Evolutionary conservation across 306 rosid species (phyloP).

Genomic region (Astragalus membranaceus): DNA sequence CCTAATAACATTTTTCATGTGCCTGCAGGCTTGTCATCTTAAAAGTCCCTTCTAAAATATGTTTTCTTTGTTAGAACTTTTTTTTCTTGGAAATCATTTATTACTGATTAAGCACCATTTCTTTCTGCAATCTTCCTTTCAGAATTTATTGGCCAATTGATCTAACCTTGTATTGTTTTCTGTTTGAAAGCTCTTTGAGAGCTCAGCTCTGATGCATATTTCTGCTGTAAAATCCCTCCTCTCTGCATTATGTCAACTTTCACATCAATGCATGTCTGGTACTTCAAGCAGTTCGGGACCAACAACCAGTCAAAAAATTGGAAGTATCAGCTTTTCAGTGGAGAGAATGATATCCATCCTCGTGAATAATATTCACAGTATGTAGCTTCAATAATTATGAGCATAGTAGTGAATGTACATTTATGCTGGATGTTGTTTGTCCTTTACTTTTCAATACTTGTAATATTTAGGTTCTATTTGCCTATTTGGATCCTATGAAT

Average conservation of each 20-base stretch:
- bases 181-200: constrained; percentile 77
- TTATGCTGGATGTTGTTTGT: constrained; percentile 14
- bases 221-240: constrained; percentile 90
- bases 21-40: constrained; percentile 8
- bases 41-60: constrained; percentile 9
- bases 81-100: not conserved
- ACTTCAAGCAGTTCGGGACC: constrained; percentile 62
- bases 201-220: constrained; percentile 89
- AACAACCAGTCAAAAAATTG: constrained; percentile 71
- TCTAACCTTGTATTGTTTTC: constrained; percentile 36
- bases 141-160: not conserved
- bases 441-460: not conserved
- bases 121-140: not conserved
- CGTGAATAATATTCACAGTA: constrained; percentile 91
- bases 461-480: constrained; percentile 14
- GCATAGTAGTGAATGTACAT: constrained; percentile 4
- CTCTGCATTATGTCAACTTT: constrained; percentile 84
- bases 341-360: constrained; percentile 94
- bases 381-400: constrained; percentile 30
- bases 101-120: not conserved
- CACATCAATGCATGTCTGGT: constrained; percentile 66
- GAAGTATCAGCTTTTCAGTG: constrained; percentile 85
- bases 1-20: not conserved
- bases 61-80: not conserved
- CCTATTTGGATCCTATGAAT: not conserved